Conservation (phyloP, 768 basidiomycete species). For the Pleurotus tuoliensis region DNA sequence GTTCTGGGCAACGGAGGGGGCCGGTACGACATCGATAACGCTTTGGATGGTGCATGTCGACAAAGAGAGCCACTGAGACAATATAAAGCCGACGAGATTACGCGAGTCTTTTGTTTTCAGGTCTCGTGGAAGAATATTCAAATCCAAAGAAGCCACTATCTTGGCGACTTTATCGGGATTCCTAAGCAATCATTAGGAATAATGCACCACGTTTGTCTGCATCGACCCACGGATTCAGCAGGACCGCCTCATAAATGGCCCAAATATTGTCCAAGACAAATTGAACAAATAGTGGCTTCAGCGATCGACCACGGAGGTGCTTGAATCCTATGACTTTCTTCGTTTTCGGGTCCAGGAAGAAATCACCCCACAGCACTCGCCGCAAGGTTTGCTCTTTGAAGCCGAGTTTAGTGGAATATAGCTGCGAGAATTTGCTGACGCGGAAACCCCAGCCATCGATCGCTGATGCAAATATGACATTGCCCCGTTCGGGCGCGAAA, state of each 20-base stretch:
- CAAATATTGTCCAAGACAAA: slow-evolving; percentile 97
- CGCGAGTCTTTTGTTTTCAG: slow-evolving; percentile 89
- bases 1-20: slow-evolving; percentile 78
- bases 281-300: slow-evolving; percentile 97
- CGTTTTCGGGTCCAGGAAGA: slow-evolving; percentile 92
- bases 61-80: slow-evolving; percentile 94
- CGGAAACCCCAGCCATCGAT: slow-evolving; percentile 98
- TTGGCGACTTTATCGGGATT: slow-evolving; percentile 87
- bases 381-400: slow-evolving; percentile 86
- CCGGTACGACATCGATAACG: slow-evolving; percentile 89
- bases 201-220: not conserved
- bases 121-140: slow-evolving; percentile 86
- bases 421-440: slow-evolving; percentile 86
- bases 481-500: slow-evolving; percentile 92
- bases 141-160: slow-evolving; percentile 76
- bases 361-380: slow-evolving; percentile 94
- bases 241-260: slow-evolving; percentile 91
- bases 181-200: slow-evolving; percentile 34
- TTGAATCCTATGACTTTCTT: slow-evolving; percentile 90
- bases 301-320: slow-evolving; percentile 76
- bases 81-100: slow-evolving; percentile 78
- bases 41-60: slow-evolving; percentile 91
- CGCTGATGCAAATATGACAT: slow-evolving; percentile 94
- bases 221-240: slow-evolving; percentile 78
- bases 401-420: slow-evolving; percentile 87